Conservation (phyloP, 352 stramenopile genomes). For the Plasmopara halstedii region DNA sequence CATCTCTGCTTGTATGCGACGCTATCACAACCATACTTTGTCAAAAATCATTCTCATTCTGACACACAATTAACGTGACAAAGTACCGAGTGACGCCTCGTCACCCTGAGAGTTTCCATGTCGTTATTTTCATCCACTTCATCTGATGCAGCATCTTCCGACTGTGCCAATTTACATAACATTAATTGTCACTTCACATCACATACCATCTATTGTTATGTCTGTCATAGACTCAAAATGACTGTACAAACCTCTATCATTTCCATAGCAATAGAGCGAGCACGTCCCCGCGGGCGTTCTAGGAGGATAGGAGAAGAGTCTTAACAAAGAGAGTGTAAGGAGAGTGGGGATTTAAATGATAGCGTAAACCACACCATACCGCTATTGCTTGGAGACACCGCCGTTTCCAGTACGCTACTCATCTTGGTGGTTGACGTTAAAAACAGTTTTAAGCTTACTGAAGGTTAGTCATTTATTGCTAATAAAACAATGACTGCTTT, state of each 20-base stretch:
- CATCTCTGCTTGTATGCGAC: slow-evolving; percentile 15
- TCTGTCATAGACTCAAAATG: no score
- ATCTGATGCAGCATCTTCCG: slow-evolving; percentile 17
- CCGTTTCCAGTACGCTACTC: slow-evolving; percentile 21
- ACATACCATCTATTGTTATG: no score
- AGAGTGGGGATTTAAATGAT: background rate
- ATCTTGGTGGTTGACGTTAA: slow-evolving; percentile 3
- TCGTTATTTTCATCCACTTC: slow-evolving; percentile 18
- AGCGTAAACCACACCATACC: slow-evolving; percentile 2
- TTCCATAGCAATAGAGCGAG: slow-evolving; percentile 8
- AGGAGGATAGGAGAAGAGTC: slow-evolving; percentile 23
- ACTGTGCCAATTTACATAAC: slow-evolving; percentile 3
- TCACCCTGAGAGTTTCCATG: slow-evolving; percentile 4
- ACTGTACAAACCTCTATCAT: slow-evolving; percentile 7
- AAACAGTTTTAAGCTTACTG: background rate
- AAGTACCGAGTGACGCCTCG: slow-evolving; percentile 11
- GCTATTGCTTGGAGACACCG: slow-evolving; percentile 19
- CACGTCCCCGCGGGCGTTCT: slow-evolving; percentile 7
- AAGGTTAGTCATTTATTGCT: no score
- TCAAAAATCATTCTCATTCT: background rate
- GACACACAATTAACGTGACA: background rate
- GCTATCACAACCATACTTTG: slow-evolving; percentile 2
- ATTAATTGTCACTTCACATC: background rate
- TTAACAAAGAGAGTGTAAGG: slow-evolving; percentile 3
- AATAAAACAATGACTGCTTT: no score